Conservation (phyloP, 805 yeast genomes). For the Monosporozyma solicola region DNA sequence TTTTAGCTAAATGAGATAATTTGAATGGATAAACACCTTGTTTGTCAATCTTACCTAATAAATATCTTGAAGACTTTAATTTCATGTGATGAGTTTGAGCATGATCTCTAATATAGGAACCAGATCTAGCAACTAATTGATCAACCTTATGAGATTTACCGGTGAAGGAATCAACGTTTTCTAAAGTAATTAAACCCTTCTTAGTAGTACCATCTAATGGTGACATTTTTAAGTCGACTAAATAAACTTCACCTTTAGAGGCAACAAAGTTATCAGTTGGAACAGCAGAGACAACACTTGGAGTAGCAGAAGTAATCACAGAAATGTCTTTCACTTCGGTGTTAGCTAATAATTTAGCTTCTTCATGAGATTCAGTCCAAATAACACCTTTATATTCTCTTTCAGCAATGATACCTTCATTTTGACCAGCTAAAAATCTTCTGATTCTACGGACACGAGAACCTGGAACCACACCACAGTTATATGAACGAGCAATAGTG, state of each 20-base stretch:
- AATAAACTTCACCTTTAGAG: slow-evolving; percentile 75
- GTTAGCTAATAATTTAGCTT: slow-evolving; percentile 39
- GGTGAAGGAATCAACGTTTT: slow-evolving; percentile 52
- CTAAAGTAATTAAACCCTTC: slow-evolving; percentile 60
- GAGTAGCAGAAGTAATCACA: slow-evolving; percentile 29
- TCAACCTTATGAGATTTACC: slow-evolving; percentile 52
- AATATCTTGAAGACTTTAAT: slow-evolving; percentile 61
- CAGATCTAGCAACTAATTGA: slow-evolving; percentile 50
- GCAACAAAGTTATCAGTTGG: slow-evolving; percentile 72
- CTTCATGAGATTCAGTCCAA: slow-evolving; percentile 80
- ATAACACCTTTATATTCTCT: slow-evolving; percentile 86
- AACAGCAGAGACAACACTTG: slow-evolving; percentile 43
- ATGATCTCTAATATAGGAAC: slow-evolving; percentile 77
- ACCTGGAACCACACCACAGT: slow-evolving; percentile 84
- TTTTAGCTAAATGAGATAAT: slow-evolving; percentile 54
- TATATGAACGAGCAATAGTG: slow-evolving; percentile 72
- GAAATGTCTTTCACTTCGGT: slow-evolving; percentile 33
- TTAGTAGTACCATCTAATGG: slow-evolving; percentile 46
- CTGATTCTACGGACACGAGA: slow-evolving; percentile 86
- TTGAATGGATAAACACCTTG: slow-evolving; percentile 89
- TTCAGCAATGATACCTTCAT: slow-evolving; percentile 86
- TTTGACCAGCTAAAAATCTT: slow-evolving; percentile 93
- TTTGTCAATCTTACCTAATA: slow-evolving; percentile 63
- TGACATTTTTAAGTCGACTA: slow-evolving; percentile 74
- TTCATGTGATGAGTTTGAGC: slow-evolving; percentile 73